A percentile compares a stretch with the other conserved stretches of the same genome.
These are phyloP conservation scores for Larix kaempferi DNA, from an alignment of 75 land plant species.

Conservation along the genomic window DNA sequence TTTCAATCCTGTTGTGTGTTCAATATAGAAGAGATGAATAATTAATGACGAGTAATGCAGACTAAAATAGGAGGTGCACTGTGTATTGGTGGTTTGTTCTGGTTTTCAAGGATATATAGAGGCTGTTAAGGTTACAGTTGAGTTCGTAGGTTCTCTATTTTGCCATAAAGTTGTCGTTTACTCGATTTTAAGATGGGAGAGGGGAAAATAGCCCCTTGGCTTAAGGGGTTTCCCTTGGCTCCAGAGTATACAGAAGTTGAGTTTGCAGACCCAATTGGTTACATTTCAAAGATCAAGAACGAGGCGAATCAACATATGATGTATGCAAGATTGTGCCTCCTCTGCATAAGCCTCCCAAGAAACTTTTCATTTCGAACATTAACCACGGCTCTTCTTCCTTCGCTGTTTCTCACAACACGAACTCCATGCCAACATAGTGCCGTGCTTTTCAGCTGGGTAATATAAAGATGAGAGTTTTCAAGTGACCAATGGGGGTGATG, in stretches of 20 bases:
- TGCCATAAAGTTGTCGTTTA: no score
- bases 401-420: not conserved
- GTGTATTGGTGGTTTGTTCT: no score
- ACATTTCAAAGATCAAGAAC: conserved; percentile 81
- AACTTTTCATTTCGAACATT: conserved; percentile 63
- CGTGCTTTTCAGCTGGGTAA: conserved; percentile 2
- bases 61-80: no score
- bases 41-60: no score
- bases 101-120: no score
- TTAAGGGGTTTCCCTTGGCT: conserved; percentile 71
- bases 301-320: conserved; percentile 86
- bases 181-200: no score
- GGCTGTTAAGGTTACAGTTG: no score
- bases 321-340: conserved; percentile 97
- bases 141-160: no score
- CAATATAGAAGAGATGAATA: no score
- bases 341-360: conserved; percentile 60
- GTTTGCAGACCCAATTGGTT: conserved; percentile 95
- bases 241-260: conserved; percentile 94
- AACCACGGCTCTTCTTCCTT: conserved; percentile 19
- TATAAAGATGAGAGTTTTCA: not conserved
- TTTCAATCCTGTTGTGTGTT: no score
- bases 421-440: not conserved
- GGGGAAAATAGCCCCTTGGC: conserved; percentile 36
- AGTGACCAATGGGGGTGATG: conserved; percentile 14